These are phyloP conservation scores for Ganoderma lingzhi DNA, from an alignment of 1,284 basidiomycete species.

Conservation along the genomic window DNA sequence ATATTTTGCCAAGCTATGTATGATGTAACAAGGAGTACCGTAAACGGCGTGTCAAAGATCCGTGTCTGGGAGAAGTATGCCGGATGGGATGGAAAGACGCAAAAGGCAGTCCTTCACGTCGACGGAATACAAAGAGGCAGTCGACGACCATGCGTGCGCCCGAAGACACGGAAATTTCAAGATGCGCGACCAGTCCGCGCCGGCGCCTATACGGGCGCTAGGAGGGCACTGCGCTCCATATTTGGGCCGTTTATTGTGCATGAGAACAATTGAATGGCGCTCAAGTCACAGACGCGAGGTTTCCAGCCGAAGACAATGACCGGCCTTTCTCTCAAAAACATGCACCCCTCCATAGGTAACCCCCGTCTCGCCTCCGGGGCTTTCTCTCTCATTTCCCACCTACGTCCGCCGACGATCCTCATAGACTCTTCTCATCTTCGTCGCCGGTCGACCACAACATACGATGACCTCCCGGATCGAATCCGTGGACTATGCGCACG, in stretches of 20 bases:
- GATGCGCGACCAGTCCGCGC: neutral
- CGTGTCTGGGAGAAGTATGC: neutral
- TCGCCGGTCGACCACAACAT: constrained; percentile 57
- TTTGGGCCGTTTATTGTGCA: constrained; percentile 29
- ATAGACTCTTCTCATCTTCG: constrained; percentile 39
- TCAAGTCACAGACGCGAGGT: neutral
- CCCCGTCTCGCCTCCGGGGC: constrained; percentile 29
- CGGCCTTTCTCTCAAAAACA: constrained; percentile 37
- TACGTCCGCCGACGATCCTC: constrained; percentile 39
- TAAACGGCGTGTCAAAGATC: neutral
- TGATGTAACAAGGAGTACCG: neutral
- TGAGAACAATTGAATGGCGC: constrained; percentile 27
- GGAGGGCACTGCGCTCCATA: constrained; percentile 13
- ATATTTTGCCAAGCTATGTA: neutral
- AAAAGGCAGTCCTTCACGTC: neutral
- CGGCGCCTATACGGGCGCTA: constrained; percentile 1
- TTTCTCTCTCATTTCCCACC: constrained; percentile 35
- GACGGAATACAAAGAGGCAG: constrained; percentile 1
- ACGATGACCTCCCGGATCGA: constrained; percentile 47
- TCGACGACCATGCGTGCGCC: neutral
- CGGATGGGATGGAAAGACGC: neutral
- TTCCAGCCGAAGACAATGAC: constrained; percentile 37
- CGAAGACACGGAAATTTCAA: neutral
- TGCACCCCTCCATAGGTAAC: neutral
- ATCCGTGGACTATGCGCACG: constrained; percentile 53